Evolutionary conservation across 2,329 filamentous ascomycete genomes (phyloP), one percentile per base, ranked within the genome.

Genomic region (Pezicula radicicola): DNA sequence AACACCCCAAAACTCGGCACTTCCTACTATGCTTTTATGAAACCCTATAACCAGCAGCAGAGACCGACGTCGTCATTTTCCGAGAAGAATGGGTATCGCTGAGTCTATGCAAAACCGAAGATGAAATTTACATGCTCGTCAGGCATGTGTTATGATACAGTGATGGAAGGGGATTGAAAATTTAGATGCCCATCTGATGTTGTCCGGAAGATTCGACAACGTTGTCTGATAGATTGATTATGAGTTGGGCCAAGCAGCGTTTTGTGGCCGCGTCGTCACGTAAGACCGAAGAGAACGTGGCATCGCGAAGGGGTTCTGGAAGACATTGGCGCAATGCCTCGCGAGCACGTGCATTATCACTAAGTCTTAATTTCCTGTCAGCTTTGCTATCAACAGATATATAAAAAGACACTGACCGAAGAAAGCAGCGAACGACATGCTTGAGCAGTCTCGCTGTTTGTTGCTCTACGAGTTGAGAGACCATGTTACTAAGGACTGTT

Each of bases 401-500:
- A 13, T 18, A 51, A 16, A 19, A 44, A 21, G 45, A 25, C 35
- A 74, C 84, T 62, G 76, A 95, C 91, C 94, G 84, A 66, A 99
- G 80, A 71, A 99, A 99, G 74, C 94, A 99, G 61, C 94, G 81
- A 33, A 99, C 94, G 52, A 99, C 94, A 68, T 99, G 94, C 80
- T 99, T 99, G 21, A 99, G 83, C 44, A 99, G 79, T 48, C 94
- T 83, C 28, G 96, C 94, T 1, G 94, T 99, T 73, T 99, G 94
- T 67, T 96, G 93, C 72, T 99, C 94, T 37, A 97, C 94, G 36
- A 99, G 81, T 73, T 97, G 93, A 49, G 88, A 91, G 52, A 99
- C 94, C 94, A 99, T 99, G 68, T 97, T 99, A 75, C 91, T 96
- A 37, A 99, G 77, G 6, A 99, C 94, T 1, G 94, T 99, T 6